These are phyloP conservation scores for Moesziomyces sp. DNA, from an alignment of 1,284 basidiomycete genomes.

Conservation along the genomic window DNA sequence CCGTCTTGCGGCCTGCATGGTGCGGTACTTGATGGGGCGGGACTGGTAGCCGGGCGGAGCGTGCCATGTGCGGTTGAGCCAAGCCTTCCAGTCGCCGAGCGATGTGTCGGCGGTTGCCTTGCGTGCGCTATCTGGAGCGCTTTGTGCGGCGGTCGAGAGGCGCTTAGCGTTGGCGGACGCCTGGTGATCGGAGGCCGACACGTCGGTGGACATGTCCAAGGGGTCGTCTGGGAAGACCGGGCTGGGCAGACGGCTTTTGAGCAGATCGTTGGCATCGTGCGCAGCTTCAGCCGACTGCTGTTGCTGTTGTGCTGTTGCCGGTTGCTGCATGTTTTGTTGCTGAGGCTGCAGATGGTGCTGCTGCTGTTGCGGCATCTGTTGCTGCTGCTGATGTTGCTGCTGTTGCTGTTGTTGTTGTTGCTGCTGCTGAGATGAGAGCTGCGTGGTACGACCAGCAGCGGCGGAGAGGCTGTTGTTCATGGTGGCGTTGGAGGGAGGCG, in stretches of 20 bases:
- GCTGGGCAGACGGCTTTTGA: conserved; percentile 41
- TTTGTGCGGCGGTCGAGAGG: conserved; percentile 28
- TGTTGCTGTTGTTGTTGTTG: neutral
- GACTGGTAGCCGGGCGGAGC: conserved; percentile 31
- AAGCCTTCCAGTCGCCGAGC: conserved; percentile 46
- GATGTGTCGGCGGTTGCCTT: conserved; percentile 29
- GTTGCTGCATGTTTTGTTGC: conserved; percentile 13
- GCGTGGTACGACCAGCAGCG: conserved; percentile 15
- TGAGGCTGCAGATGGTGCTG: conserved; percentile 20
- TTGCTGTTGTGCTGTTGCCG: conserved; percentile 1
- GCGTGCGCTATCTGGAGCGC: conserved; percentile 21
- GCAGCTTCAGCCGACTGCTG: conserved; percentile 9
- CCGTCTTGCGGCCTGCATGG: conserved; percentile 46
- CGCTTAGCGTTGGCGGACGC: conserved; percentile 30
- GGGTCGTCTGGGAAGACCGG: conserved; percentile 49
- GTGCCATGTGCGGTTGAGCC: conserved; percentile 47
- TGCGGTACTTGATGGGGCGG: conserved; percentile 42
- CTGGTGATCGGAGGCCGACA: conserved; percentile 22
- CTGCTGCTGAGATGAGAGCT: conserved; percentile 22
- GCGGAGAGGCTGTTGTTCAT: conserved; percentile 31
- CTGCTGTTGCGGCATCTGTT: conserved; percentile 13
- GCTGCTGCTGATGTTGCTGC: conserved; percentile 7
- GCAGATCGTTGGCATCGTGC: conserved; percentile 26
- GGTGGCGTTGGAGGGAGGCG: conserved; percentile 17
- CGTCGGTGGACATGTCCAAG: conserved; percentile 30